These are phyloP conservation scores for Hibiscus syriacus DNA, from an alignment of 345 rosid genomes.

Conservation along the genomic window DNA sequence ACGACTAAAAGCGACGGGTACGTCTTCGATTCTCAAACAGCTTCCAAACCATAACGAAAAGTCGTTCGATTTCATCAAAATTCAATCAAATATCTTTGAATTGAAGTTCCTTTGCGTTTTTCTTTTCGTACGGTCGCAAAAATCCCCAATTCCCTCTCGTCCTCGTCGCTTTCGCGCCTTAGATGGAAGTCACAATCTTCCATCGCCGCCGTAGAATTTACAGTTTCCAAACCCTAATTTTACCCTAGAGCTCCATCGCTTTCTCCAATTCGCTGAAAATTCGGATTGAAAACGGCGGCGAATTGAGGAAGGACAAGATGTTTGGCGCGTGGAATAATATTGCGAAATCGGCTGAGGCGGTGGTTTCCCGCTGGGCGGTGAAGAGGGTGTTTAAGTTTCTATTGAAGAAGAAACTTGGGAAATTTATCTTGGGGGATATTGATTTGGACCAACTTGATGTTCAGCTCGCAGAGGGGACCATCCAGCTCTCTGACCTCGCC, in stretches of 20 bases:
- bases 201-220: constrained; percentile 11
- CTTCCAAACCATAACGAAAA: neutral
- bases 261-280: constrained; percentile 3
- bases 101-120: neutral
- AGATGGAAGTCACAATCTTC: constrained; percentile 24
- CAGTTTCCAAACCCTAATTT: neutral
- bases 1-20: neutral
- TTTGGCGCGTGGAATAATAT: constrained; percentile 55
- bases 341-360: constrained; percentile 68
- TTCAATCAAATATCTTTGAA: neutral
- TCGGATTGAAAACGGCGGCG: neutral
- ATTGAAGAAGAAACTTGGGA: constrained; percentile 87
- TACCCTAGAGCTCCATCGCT: neutral
- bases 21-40: neutral
- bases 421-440: constrained; percentile 75
- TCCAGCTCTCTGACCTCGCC: constrained; percentile 79
- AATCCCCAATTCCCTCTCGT: neutral
- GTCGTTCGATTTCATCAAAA: neutral
- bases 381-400: constrained; percentile 75
- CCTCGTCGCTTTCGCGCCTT: constrained; percentile 8
- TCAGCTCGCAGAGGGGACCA: constrained; percentile 71
- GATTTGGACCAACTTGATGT: constrained; percentile 91
- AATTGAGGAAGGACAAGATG: constrained; percentile 10
- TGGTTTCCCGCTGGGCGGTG: constrained; percentile 80
- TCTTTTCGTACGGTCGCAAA: neutral